Conservation (phyloP, 1,284 basidiomycete genomes). For the Sporisorium scitamineum region DNA sequence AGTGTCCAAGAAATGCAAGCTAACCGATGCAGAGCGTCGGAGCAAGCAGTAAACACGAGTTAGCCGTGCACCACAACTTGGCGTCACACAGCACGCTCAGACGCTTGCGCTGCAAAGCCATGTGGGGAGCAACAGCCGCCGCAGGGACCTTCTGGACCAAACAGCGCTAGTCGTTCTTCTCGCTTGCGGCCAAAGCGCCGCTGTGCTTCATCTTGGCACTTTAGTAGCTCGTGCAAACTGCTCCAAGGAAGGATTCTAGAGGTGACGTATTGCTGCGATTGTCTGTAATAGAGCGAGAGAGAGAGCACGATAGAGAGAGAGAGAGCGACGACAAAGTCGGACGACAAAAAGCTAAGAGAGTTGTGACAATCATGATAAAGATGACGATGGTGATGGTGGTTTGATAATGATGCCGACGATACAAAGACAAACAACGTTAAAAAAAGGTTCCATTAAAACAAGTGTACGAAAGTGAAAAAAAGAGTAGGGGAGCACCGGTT, state of each 20-base stretch:
- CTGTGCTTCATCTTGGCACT: not conserved
- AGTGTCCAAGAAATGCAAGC: not conserved
- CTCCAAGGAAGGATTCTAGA: not conserved
- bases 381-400: not conserved
- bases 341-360: not conserved
- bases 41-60: not conserved
- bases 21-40: not conserved
- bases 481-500: not conserved
- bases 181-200: not conserved
- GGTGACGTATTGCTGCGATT: slow-evolving; percentile 12
- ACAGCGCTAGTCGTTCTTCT: not conserved
- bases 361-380: not conserved
- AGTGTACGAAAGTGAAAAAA: slow-evolving; percentile 28
- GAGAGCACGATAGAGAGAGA: slow-evolving; percentile 1
- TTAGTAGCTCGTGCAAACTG: not conserved
- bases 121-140: too few relatives aligned
- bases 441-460: slow-evolving; percentile 43
- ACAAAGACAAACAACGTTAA: slow-evolving; percentile 6
- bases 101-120: too few relatives aligned
- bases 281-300: slow-evolving; percentile 9
- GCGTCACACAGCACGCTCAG: too few relatives aligned
- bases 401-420: slow-evolving; percentile 12
- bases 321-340: not conserved
- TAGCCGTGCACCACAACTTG: not conserved
- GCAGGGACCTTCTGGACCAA: too few relatives aligned